phyloP scores from a whole-genome alignment of 139 green algal species.

The Micractinium conductrix region DNA sequence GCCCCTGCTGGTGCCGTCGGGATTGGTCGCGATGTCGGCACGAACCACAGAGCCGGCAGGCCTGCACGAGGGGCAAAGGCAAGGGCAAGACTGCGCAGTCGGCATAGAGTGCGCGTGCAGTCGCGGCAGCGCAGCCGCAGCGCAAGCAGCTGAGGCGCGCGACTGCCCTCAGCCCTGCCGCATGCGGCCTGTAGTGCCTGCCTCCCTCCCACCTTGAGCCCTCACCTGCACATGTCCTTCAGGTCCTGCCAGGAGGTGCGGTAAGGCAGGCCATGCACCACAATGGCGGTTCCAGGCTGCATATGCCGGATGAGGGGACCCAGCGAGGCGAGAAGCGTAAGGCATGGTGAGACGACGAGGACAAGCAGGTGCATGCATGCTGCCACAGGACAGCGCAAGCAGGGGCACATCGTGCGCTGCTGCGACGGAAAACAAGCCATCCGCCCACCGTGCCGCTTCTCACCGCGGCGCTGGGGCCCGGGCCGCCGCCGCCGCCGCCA shows the following conservation, averaged over 20 bases:
- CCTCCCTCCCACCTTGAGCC: neutral
- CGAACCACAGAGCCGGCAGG: conserved; percentile 51
- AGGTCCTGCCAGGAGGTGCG: conserved; percentile 61
- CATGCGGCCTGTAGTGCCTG: too few species aligned
- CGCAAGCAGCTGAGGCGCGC: too few species aligned
- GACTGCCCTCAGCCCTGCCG: too few species aligned
- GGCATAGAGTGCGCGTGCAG: too few species aligned
- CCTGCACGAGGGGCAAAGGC: neutral
- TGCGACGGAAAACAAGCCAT: too few species aligned
- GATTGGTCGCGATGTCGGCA: conserved; percentile 54
- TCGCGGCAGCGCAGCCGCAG: neutral
- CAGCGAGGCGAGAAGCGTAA: neutral
- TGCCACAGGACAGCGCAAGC: neutral
- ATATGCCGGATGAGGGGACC: neutral
- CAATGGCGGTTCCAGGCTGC: conserved; percentile 56
- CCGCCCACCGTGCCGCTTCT: neutral
- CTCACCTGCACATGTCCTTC: conserved; percentile 59
- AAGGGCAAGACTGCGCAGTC: neutral
- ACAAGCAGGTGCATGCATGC: neutral
- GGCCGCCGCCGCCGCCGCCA: neutral
- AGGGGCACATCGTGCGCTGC: neutral
- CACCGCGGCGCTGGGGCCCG: conserved; percentile 1
- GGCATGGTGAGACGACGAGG: neutral
- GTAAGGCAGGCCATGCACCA: conserved; percentile 77
- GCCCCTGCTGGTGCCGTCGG: conserved; percentile 66